Percentiles rank a stretch among this genome's conserved stretches.
Evolutionary conservation across 1,284 basidiomycete genomes (phyloP).

Genomic region (Puccinia brachypodii): DNA sequence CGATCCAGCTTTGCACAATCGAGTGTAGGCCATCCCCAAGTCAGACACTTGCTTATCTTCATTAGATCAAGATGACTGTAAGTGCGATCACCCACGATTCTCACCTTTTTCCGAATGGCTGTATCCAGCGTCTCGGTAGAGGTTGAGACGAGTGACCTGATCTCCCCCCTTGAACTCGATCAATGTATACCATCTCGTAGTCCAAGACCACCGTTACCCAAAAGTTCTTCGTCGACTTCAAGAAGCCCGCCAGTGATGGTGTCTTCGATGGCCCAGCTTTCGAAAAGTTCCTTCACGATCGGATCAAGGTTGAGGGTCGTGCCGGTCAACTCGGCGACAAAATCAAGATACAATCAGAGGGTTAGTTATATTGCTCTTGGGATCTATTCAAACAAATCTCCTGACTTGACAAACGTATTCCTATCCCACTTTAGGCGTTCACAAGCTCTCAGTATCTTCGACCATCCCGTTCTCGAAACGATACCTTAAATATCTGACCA

Average conservation of each 20-base stretch:
- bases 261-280: conserved; percentile 43
- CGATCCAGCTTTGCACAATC: conserved; percentile 23
- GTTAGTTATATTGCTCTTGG: neutral
- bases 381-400: neutral
- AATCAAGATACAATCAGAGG: conserved; percentile 42
- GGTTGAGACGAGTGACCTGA: neutral
- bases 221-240: conserved; percentile 38
- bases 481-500: conserved; percentile 44
- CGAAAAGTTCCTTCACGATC: conserved; percentile 44
- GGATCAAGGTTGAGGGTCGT: conserved; percentile 44
- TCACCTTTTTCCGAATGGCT: conserved; percentile 47
- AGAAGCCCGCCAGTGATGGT: conserved; percentile 35
- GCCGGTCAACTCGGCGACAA: conserved; percentile 42
- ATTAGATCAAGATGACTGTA: neutral
- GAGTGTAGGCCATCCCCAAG: conserved; percentile 17
- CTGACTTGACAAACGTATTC: neutral
- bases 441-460: conserved; percentile 39
- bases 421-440: neutral
- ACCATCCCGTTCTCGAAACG: conserved; percentile 46
- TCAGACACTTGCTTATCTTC: neutral
- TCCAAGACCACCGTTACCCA: conserved; percentile 19
- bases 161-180: neutral
- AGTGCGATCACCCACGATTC: neutral
- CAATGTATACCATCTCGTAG: neutral
- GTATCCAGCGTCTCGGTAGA: conserved; percentile 45